Evolutionary conservation across 2,329 filamentous ascomycete genomes (phyloP).

Genomic region (Aspergillus fumigatiaffinis): DNA sequence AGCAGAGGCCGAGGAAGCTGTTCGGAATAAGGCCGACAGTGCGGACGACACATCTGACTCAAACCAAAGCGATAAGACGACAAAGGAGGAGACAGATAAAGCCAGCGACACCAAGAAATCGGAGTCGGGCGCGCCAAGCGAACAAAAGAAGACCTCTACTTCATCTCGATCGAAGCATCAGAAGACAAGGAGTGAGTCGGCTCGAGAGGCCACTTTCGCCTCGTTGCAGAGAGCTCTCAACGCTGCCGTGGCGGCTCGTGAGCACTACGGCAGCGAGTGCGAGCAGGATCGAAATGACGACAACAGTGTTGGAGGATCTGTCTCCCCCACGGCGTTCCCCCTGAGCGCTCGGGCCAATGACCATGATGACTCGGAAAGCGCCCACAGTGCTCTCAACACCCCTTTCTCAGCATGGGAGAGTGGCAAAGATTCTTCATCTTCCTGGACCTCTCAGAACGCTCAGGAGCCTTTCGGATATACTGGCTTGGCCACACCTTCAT

Average conservation of each 20-base stretch:
- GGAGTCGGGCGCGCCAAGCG: conserved; percentile 16
- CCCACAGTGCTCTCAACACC: conserved; percentile 15
- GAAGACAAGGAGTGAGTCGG: conserved; percentile 35
- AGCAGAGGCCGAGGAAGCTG: conserved; percentile 33
- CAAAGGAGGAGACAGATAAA: conserved; percentile 22
- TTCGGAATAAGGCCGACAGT: conserved; percentile 27
- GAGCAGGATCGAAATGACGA: conserved; percentile 18
- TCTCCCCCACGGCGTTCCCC: conserved; percentile 25
- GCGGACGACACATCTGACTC: conserved; percentile 21
- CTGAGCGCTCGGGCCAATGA: conserved; percentile 14
- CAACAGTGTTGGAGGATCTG: conserved; percentile 25
- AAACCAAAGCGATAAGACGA: conserved; percentile 14
- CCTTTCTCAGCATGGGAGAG: conserved; percentile 27
- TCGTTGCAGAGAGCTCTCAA: conserved; percentile 44
- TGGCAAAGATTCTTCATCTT: conserved; percentile 22
- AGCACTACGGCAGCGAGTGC: conserved; percentile 23
- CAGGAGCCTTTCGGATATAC: conserved; percentile 21
- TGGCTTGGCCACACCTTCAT: conserved; percentile 17
- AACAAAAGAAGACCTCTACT: conserved; percentile 17
- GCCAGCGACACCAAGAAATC: conserved; percentile 25
- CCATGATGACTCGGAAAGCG: conserved; percentile 5
- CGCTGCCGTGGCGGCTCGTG: conserved; percentile 38
- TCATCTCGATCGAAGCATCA: conserved; percentile 30
- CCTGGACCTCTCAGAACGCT: conserved; percentile 27
- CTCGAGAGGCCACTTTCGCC: conserved; percentile 40